Base-by-base conservation (phyloP, 2,329 filamentous ascomycete genomes). In the Drechslera avenae region DNA sequence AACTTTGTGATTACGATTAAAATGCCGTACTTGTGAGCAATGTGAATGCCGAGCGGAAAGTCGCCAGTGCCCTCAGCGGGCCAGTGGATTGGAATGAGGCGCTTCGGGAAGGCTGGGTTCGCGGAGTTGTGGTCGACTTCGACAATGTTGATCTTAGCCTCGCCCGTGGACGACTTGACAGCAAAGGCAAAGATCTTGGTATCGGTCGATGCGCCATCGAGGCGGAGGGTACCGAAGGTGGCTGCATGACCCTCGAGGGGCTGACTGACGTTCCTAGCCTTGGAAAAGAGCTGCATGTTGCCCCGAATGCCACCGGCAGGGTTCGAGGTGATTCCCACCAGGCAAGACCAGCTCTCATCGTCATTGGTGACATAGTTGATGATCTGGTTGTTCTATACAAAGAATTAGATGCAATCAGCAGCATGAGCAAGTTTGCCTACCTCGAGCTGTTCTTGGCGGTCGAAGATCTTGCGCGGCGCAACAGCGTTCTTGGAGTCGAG, bases 1-100 rank as follows among this genome's bases (percentile, higher is more conserved):
- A 97, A 99, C 76, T 99, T 99, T 50, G 94, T 99, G 57, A 99
- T 91, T 68, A 99, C 86, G 77, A 97, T 97, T 68, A 99, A 88
- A 71, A 99, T 86, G 69, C 92, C 93, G 76, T 99, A 99, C 78
- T 94, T 96, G 69, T 91, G 87, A 3, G 94, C 97, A 39, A 99
- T 88, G 77, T 99, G 95, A 79, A 99, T 94, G 14, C 93, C 92
- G 48, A 99, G 94, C 2, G 95, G 94, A 80, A 99, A 99, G 73
- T 99, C 94, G 74, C 94, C 97, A 58, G 87, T 88, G 9, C 94
- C 94, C 77, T 99, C 94, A 39, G 90, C 85, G 1, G 94, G 94
- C 82, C 97, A 99, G 80, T 94, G 97, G 54, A 99, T 91, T 71
- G 97, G 94, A 50, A 99, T 92, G 13, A 91, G 90, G 80, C 96